These are phyloP conservation scores for Moringa oleifera DNA, from an alignment of 345 rosid genomes.

Conservation along the genomic window DNA sequence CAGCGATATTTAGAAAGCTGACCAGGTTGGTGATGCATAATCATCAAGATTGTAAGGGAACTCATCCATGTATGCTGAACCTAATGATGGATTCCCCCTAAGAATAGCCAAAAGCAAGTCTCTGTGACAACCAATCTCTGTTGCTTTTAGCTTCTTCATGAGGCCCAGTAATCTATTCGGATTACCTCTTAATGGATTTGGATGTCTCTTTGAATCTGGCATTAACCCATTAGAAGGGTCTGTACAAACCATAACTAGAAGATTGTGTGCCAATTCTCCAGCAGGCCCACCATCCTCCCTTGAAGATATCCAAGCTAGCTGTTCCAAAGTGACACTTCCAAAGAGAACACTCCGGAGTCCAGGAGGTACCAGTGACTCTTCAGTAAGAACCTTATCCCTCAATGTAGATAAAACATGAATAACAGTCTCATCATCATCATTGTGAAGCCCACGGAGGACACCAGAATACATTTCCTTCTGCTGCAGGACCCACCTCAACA, in stretches of 20 bases:
- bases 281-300: conserved; percentile 48
- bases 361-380: conserved; percentile 72
- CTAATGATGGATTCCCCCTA: conserved; percentile 62
- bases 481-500: conserved; percentile 72
- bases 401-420: conserved; percentile 57
- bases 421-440: conserved; percentile 64
- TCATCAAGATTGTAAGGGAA: conserved; percentile 89
- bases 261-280: conserved; percentile 59
- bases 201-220: conserved; percentile 59
- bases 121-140: conserved; percentile 61
- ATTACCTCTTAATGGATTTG: conserved; percentile 64
- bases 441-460: conserved; percentile 64
- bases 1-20: conserved; percentile 33
- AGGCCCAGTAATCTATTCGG: conserved; percentile 57
- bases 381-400: conserved; percentile 53
- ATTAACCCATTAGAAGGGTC: conserved; percentile 87
- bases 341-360: conserved; percentile 85
- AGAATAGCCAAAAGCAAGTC: conserved; percentile 76
- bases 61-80: conserved; percentile 69
- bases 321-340: conserved; percentile 73
- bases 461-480: conserved; percentile 80
- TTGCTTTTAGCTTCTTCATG: conserved; percentile 80
- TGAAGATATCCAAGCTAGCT: conserved; percentile 59
- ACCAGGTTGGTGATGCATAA: conserved; percentile 76
- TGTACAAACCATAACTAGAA: conserved; percentile 67